Evolutionary conservation across 768 basidiomycete genomes (phyloP).

Genomic region (Mycena vulgaris): DNA sequence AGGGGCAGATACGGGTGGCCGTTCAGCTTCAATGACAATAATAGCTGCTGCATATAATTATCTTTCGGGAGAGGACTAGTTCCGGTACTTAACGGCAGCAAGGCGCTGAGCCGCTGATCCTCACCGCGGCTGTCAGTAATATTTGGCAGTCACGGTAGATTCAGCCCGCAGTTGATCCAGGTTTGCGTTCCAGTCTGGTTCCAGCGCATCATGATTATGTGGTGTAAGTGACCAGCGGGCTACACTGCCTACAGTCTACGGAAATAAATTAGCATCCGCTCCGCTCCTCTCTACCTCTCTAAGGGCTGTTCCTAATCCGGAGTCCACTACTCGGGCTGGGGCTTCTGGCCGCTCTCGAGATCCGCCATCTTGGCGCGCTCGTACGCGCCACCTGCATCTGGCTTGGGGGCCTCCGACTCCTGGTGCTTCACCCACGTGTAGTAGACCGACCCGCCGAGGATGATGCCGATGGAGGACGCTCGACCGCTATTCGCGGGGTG

Average conservation of each 20-base stretch:
- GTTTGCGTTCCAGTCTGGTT: background rate
- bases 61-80: too few relatives aligned
- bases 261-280: constrained; percentile 27
- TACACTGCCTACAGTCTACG: constrained; percentile 28
- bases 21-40: too few relatives aligned
- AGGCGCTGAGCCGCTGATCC: too few relatives aligned
- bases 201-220: too few relatives aligned
- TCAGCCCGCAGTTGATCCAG: constrained; percentile 2
- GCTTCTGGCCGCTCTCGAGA: constrained; percentile 65
- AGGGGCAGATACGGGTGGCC: too few relatives aligned
- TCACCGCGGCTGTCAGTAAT: too few relatives aligned
- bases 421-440: constrained; percentile 92
- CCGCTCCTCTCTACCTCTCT: constrained; percentile 14
- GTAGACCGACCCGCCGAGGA: constrained; percentile 85
- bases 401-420: constrained; percentile 66
- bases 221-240: constrained; percentile 4
- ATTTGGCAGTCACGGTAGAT: too few relatives aligned
- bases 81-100: too few relatives aligned
- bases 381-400: constrained; percentile 54
- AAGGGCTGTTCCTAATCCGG: background rate
- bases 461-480: constrained; percentile 83
- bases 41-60: too few relatives aligned
- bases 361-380: constrained; percentile 78
- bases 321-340: constrained; percentile 23
- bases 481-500: constrained; percentile 74